A percentile compares a stretch with the other conserved stretches of the same genome.
Evolutionary conservation across 2,329 filamentous ascomycete species (phyloP).

Genomic region (Botrytis pseudocinerea): DNA sequence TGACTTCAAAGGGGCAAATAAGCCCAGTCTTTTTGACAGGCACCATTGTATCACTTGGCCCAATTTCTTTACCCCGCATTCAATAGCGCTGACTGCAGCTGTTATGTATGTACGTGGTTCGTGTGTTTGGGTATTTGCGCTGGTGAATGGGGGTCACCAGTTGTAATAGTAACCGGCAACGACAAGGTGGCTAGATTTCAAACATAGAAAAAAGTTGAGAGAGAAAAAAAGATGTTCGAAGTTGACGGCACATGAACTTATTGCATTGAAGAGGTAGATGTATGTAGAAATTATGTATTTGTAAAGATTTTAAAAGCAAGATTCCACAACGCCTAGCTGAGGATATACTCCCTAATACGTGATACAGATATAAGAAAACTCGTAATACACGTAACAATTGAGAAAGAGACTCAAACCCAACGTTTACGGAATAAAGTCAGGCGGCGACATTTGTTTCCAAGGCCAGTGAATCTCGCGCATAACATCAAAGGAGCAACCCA

Average conservation of each 20-base stretch:
- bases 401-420: neutral
- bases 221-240: neutral
- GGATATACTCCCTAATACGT: neutral
- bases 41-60: neutral
- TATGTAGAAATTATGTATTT: neutral
- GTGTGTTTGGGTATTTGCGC: neutral
- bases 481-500: constrained; percentile 17
- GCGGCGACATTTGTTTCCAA: constrained; percentile 21
- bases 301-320: neutral
- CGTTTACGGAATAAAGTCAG: constrained; percentile 18
- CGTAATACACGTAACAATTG: neutral
- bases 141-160: neutral
- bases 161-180: neutral
- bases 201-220: neutral
- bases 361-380: neutral
- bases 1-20: neutral
- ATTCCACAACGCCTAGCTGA: constrained; percentile 17
- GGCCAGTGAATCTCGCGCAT: constrained; percentile 23
- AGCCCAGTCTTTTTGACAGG: neutral
- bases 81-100: neutral
- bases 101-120: neutral
- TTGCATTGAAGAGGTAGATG: neutral
- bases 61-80: constrained; percentile 7
- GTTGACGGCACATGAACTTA: neutral
- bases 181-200: neutral